phyloP scores from a whole-genome alignment of 75 land plant genomes.

The Pinus taeda region DNA sequence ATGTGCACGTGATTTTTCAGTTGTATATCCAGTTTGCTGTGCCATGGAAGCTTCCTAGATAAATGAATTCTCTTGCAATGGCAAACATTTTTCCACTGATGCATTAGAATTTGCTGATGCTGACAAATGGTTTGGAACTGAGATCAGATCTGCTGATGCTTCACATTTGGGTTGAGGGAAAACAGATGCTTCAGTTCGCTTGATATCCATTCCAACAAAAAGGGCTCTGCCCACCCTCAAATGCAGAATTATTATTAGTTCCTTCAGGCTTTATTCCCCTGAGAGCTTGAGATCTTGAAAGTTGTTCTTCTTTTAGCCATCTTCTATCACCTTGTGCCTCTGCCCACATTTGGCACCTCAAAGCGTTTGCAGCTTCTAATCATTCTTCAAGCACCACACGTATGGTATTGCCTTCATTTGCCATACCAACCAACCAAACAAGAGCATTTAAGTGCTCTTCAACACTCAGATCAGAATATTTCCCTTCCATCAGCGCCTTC shows the following conservation, averaged over 20 bases:
- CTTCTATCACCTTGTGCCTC: conserved; percentile 89
- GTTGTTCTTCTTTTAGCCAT: conserved; percentile 75
- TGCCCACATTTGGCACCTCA: conserved; percentile 97
- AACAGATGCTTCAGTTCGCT: conserved; percentile 14
- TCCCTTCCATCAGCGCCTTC: conserved; percentile 61
- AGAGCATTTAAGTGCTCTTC: too few species aligned
- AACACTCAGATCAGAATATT: too few species aligned
- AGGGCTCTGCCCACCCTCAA: conserved; percentile 39
- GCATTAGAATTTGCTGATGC: conserved; percentile 6
- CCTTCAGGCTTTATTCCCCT: conserved; percentile 40
- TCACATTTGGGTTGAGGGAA: conserved; percentile 21
- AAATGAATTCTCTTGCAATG: conserved; percentile 12
- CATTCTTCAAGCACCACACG: conserved; percentile 45
- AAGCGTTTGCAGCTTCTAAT: conserved; percentile 81
- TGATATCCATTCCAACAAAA: conserved; percentile 11
- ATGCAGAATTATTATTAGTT: conserved; percentile 9
- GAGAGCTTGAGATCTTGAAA: conserved; percentile 37
- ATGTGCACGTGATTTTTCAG: too few species aligned
- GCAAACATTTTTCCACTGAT: conserved; percentile 12
- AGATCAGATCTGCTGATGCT: conserved; percentile 4
- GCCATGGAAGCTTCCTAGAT: conserved; percentile 19
- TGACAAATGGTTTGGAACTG: conserved; percentile 11
- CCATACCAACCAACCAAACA: too few species aligned
- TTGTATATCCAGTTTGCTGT: too few species aligned
- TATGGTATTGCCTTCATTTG: too few species aligned